Percentiles rank a stretch among this genome's conserved stretches.
Conservation (phyloP, 495 filamentous ascomycete species). For the Xylaria flabelliformis region DNA sequence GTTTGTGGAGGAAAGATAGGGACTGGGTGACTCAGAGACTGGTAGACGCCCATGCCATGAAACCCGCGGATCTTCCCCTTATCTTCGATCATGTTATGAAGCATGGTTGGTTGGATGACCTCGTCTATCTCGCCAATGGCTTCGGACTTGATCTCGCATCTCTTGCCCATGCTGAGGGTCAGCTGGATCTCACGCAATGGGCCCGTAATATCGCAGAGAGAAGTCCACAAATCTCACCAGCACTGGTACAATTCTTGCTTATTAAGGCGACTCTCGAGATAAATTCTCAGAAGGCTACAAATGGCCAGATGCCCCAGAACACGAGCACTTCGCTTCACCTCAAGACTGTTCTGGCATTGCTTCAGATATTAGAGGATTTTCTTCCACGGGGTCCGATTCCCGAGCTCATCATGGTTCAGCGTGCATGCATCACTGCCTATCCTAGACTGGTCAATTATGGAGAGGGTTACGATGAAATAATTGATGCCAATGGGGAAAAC, state of each 20-base stretch:
- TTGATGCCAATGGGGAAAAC: constrained; percentile 80
- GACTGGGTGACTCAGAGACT: constrained; percentile 81
- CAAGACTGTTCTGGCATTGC: constrained; percentile 81
- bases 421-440: constrained; percentile 88
- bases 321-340: constrained; percentile 68
- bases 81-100: constrained; percentile 84
- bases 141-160: constrained; percentile 90
- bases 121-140: constrained; percentile 74
- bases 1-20: constrained; percentile 86
- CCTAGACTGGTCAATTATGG: constrained; percentile 97
- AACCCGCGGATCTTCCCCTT: constrained; percentile 73
- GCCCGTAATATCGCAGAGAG: constrained; percentile 68
- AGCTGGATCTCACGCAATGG: constrained; percentile 85
- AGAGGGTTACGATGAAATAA: constrained; percentile 86
- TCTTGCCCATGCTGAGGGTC: constrained; percentile 80
- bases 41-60: constrained; percentile 75
- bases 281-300: constrained; percentile 63
- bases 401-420: constrained; percentile 69
- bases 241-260: constrained; percentile 74
- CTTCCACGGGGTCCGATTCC: constrained; percentile 54
- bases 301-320: constrained; percentile 58
- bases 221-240: constrained; percentile 63
- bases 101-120: constrained; percentile 81
- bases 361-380: constrained; percentile 76
- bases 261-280: constrained; percentile 86